phyloP scores from a whole-genome alignment of 192 early-diverging fungal genomes.

The Spizellomyces punctatus region DNA sequence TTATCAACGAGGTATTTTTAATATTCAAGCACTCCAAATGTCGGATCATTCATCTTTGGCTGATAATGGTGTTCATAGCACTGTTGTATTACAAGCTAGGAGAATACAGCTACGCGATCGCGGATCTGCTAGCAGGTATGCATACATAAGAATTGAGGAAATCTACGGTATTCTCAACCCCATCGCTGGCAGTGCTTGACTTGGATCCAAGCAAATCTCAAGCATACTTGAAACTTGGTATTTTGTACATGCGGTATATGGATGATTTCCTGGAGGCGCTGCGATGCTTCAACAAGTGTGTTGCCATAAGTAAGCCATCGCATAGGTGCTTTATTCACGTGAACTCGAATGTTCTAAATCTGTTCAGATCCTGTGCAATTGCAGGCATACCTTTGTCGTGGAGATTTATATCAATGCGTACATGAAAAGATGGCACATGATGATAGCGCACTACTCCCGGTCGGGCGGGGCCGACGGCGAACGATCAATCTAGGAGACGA shows the following conservation, averaged over 20 bases:
- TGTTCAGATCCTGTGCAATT: constrained; percentile 47
- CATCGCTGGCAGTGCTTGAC: constrained; percentile 39
- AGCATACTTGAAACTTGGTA: constrained; percentile 50
- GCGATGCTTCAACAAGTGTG: constrained; percentile 47
- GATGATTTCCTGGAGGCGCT: constrained; percentile 45
- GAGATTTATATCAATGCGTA: constrained; percentile 53
- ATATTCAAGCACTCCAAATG: too few relatives aligned
- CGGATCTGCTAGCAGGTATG: constrained; percentile 47
- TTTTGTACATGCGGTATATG: constrained; percentile 50
- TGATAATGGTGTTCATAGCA: constrained; percentile 16
- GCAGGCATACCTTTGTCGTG: constrained; percentile 46
- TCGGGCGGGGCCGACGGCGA: too few relatives aligned
- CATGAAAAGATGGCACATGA: constrained; percentile 14
- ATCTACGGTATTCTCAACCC: not conserved
- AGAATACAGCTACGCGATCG: constrained; percentile 46
- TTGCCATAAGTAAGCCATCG: constrained; percentile 33
- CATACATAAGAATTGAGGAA: not conserved
- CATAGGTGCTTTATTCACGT: constrained; percentile 3
- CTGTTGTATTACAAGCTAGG: constrained; percentile 49
- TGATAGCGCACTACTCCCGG: not conserved
- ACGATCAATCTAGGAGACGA: too few relatives aligned
- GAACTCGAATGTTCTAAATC: not conserved
- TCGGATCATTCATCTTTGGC: too few relatives aligned
- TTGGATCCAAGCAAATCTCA: constrained; percentile 42
- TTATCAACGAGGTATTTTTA: constrained; percentile 45